Conservation (phyloP, 2,329 filamentous ascomycete genomes). For the Talaromyces sp. region DNA sequence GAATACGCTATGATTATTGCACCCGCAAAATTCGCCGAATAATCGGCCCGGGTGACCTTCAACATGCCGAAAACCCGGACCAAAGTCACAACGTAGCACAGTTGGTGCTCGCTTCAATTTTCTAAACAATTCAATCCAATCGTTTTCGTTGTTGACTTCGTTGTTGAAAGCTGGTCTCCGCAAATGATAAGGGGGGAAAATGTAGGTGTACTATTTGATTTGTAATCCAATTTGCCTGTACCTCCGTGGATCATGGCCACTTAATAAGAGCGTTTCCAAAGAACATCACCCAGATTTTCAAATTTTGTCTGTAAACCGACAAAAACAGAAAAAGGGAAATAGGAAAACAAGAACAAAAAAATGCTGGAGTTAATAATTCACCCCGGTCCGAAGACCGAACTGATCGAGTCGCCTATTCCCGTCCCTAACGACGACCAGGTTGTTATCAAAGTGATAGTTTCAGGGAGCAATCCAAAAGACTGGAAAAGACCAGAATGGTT, state of each 20-base stretch:
- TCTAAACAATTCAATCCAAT: too few relatives aligned
- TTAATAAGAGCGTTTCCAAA: neutral
- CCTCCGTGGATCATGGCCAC: neutral
- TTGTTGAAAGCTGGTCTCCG: too few relatives aligned
- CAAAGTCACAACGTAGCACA: neutral
- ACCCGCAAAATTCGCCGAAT: neutral
- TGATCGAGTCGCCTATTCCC: constrained; percentile 40
- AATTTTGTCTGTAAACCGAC: neutral
- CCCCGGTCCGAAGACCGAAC: constrained; percentile 3
- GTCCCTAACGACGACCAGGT: constrained; percentile 30
- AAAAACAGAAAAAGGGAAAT: neutral
- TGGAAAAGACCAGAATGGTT: constrained; percentile 17
- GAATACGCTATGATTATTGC: neutral
- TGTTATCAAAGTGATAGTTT: constrained; percentile 16
- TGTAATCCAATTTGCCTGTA: neutral
- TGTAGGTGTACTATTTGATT: neutral
- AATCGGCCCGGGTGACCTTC: neutral
- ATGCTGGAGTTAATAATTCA: constrained; percentile 4
- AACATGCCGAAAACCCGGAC: neutral
- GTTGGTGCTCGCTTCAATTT: too few relatives aligned
- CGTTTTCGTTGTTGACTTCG: neutral
- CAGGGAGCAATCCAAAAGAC: constrained; percentile 10
- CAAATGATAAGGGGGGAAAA: neutral
- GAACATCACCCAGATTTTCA: neutral
- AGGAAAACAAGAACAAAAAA: neutral